Percentiles rank a stretch among this genome's conserved stretches.
Evolutionary conservation across 768 basidiomycete genomes (phyloP).

Genomic region (Rhizopogon roseolus): DNA sequence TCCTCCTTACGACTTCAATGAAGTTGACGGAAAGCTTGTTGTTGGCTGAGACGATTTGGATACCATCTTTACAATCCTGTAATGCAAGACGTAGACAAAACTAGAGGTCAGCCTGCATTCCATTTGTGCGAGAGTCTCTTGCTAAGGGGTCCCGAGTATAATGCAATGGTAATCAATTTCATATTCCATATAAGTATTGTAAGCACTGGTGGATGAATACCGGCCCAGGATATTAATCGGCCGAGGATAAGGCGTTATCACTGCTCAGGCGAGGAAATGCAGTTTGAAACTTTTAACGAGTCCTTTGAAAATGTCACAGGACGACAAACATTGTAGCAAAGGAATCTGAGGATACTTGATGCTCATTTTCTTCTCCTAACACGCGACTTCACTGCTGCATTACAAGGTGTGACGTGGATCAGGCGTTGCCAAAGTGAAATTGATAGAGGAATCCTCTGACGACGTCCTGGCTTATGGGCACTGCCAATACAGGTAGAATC

Average conservation of each 20-base stretch:
- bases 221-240: too few relatives aligned
- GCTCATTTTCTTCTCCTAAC: constrained; percentile 3
- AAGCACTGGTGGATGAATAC: background rate
- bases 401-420: constrained; percentile 10
- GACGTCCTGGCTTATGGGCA: too few relatives aligned
- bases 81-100: constrained; percentile 13
- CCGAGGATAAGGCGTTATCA: too few relatives aligned
- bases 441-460: background rate
- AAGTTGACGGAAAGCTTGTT: constrained; percentile 80
- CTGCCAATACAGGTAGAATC: too few relatives aligned
- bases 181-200: background rate
- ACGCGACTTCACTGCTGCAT: constrained; percentile 5
- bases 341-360: constrained; percentile 13
- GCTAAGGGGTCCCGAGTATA: background rate
- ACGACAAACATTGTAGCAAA: too few relatives aligned
- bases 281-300: too few relatives aligned
- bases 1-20: constrained; percentile 83
- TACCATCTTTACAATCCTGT: constrained; percentile 12
- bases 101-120: constrained; percentile 11
- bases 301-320: too few relatives aligned
- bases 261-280: too few relatives aligned
- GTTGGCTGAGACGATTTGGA: constrained; percentile 54
- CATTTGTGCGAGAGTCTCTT: too few relatives aligned
- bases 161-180: too few relatives aligned
- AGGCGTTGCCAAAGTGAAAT: too few relatives aligned